Evolutionary conservation across 179 eudicot species (phyloP).

Genomic region (Beta macrorhiza): DNA sequence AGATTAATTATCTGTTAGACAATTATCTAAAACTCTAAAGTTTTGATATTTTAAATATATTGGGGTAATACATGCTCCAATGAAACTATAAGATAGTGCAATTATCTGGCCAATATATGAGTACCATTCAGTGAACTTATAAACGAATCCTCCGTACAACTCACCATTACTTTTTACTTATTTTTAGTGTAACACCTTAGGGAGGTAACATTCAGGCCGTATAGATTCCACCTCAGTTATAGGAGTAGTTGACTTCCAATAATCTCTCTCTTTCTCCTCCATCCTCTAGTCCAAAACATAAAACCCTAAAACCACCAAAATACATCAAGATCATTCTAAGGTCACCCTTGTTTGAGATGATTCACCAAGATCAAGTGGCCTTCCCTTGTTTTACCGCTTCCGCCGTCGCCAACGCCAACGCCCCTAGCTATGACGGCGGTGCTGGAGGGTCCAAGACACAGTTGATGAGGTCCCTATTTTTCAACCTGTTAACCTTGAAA

Average conservation of each 20-base stretch:
- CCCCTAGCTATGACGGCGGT: constrained; percentile 17
- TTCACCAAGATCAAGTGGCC: constrained; percentile 6
- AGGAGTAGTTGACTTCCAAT: constrained; percentile 34
- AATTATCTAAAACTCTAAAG: too few species aligned
- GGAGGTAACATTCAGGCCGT: constrained; percentile 37
- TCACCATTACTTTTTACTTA: background rate
- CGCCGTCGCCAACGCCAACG: constrained; percentile 15
- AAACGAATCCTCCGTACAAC: constrained; percentile 5
- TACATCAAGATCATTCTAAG: background rate
- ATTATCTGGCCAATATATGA: background rate
- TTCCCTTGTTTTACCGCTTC: constrained; percentile 25
- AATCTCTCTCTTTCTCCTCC: background rate
- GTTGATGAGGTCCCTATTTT: constrained; percentile 37
- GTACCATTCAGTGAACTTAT: background rate
- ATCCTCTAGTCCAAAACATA: background rate
- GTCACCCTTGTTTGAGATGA: constrained; percentile 10
- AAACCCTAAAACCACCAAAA: background rate
- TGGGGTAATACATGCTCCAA: too few species aligned
- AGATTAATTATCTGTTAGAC: too few species aligned
- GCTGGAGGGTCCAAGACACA: constrained; percentile 19
- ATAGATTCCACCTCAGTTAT: constrained; percentile 11
- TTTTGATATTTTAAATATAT: too few species aligned
- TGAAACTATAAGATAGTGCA: background rate
- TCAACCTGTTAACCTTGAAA: constrained; percentile 45
- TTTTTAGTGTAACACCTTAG: constrained; percentile 20